phyloP scores from a whole-genome alignment of 176 grass and related monocot species.

The Bothriochloa decipiens region DNA sequence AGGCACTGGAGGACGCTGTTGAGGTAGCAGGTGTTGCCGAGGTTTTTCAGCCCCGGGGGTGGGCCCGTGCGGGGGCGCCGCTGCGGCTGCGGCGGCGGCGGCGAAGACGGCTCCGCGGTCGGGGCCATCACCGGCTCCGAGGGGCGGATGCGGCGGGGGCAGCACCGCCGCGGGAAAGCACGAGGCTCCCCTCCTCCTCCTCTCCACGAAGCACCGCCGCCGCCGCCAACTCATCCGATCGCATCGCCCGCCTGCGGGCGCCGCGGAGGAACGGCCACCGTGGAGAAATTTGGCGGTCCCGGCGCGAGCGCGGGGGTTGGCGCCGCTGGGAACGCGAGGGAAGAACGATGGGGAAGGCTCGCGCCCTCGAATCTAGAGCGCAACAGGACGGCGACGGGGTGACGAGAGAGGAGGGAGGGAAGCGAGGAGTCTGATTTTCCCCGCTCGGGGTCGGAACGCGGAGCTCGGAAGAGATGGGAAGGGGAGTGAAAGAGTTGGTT shows the following conservation, averaged over 20 bases:
- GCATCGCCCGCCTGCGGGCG: conserved; percentile 60
- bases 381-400: background rate
- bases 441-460: background rate
- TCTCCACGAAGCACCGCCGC: conserved; percentile 42
- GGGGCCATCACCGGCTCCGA: conserved; percentile 60
- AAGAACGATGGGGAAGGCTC: background rate
- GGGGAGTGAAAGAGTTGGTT: background rate
- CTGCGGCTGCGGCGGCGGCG: conserved; percentile 41
- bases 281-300: conserved; percentile 14
- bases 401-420: background rate
- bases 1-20: conserved; percentile 99
- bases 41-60: conserved; percentile 86
- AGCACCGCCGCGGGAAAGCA: conserved; percentile 30
- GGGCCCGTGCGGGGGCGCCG: conserved; percentile 64
- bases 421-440: background rate
- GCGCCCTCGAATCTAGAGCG: conserved; percentile 44
- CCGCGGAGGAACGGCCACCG: conserved; percentile 41
- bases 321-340: background rate
- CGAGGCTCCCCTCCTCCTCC: conserved; percentile 45
- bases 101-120: conserved; percentile 42
- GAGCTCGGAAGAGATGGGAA: background rate
- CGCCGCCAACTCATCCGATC: conserved; percentile 74
- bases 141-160: conserved; percentile 1
- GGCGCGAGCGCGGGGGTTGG: conserved; percentile 24
- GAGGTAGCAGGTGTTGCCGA: conserved; percentile 96